Evolutionary conservation across 352 stramenopile genomes (phyloP).

Genomic region (Phytophthora idaei): DNA sequence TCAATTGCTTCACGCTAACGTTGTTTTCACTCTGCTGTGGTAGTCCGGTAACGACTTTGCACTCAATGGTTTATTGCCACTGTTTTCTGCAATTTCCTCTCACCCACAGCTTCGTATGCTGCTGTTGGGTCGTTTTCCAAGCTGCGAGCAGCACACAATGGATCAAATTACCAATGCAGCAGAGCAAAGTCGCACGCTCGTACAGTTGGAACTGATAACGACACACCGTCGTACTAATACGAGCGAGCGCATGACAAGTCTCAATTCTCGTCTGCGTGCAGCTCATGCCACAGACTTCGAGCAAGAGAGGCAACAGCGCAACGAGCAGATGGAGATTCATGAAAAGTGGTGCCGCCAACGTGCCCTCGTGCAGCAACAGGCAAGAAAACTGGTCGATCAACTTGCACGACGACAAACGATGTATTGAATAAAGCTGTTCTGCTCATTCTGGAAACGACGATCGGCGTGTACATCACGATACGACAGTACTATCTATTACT

Average conservation of each 20-base stretch:
- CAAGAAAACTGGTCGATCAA: conserved; percentile 16
- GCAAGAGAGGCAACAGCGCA: conserved; percentile 16
- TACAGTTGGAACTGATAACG: conserved; percentile 37
- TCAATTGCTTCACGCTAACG: neutral
- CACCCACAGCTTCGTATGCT: conserved; percentile 40
- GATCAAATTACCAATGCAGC: conserved; percentile 13
- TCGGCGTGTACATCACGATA: too few species aligned
- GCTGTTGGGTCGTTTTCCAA: conserved; percentile 36
- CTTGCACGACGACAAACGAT: conserved; percentile 2
- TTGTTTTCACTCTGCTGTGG: neutral
- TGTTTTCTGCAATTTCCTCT: conserved; percentile 14
- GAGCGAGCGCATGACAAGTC: conserved; percentile 14
- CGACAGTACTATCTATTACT: too few species aligned
- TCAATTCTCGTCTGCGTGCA: conserved; percentile 24
- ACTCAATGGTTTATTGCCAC: conserved; percentile 27
- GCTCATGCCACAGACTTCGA: conserved; percentile 5
- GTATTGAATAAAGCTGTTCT: neutral
- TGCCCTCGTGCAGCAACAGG: conserved; percentile 28
- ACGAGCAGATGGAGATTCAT: conserved; percentile 10
- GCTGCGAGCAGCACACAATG: conserved; percentile 11
- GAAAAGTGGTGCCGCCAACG: conserved; percentile 21
- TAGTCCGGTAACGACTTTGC: conserved; percentile 47
- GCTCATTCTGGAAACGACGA: neutral
- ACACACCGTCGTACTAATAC: conserved; percentile 3
- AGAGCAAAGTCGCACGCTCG: conserved; percentile 36